These are phyloP conservation scores for Nissolia schottii DNA, from an alignment of 306 rosid genomes.

Conservation along the genomic window DNA sequence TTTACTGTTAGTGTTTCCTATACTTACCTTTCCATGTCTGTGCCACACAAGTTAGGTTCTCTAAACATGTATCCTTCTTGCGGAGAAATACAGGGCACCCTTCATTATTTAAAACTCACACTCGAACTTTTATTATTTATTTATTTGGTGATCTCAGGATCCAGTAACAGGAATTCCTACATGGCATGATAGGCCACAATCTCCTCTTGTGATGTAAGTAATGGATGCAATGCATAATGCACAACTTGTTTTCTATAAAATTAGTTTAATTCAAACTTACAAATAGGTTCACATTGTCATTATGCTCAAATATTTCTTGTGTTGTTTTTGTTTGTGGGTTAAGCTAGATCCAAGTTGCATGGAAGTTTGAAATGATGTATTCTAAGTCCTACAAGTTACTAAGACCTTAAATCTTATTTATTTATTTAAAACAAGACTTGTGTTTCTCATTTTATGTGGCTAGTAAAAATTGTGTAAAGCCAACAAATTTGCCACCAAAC, in stretches of 20 bases:
- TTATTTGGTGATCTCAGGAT: constrained; percentile 53
- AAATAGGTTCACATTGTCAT: neutral
- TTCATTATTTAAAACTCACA: constrained; percentile 10
- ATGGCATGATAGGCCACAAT: constrained; percentile 62
- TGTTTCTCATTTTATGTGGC: neutral
- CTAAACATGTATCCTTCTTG: neutral
- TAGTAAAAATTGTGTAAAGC: neutral
- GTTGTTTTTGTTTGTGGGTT: constrained; percentile 7
- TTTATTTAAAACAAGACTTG: neutral
- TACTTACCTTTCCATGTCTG: neutral
- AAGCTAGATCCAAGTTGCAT: neutral
- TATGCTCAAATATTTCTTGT: neutral
- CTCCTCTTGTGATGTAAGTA: constrained; percentile 73
- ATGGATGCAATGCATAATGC: neutral
- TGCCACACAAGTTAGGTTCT: constrained; percentile 12
- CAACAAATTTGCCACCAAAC: neutral
- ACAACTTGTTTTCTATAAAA: neutral
- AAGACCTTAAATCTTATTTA: neutral
- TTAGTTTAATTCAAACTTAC: neutral
- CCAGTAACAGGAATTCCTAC: constrained; percentile 72
- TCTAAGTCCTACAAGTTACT: neutral
- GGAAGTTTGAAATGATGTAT: constrained; percentile 9
- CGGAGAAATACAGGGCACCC: neutral
- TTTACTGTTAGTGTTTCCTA: constrained; percentile 58
- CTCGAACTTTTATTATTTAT: neutral